Conservation (phyloP, 305 asterid species). For the Ilex paraguariensis region DNA sequence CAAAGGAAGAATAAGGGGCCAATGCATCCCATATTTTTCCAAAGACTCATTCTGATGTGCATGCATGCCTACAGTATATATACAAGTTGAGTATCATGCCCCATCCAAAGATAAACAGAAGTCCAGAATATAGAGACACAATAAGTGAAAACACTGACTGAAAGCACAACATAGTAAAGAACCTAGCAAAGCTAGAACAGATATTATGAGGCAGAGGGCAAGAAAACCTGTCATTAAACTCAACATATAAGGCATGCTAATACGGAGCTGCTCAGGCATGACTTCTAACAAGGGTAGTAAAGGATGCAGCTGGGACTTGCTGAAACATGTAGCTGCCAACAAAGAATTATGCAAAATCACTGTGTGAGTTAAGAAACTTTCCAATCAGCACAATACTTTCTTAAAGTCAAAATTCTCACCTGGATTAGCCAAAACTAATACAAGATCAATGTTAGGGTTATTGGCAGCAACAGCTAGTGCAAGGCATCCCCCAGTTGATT, state of each 20-base stretch:
- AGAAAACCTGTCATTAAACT: conserved; percentile 45
- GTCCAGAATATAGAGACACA: no score
- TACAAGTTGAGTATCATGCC: no score
- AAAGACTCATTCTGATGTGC: no score
- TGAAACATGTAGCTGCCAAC: conserved; percentile 57
- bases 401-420: conserved; percentile 24
- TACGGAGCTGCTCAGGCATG: conserved; percentile 47
- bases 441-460: conserved; percentile 60
- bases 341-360: neutral
- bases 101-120: no score
- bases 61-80: no score
- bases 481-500: conserved; percentile 74
- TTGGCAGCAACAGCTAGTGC: conserved; percentile 83
- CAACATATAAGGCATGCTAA: conserved; percentile 42
- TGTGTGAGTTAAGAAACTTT: no score
- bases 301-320: conserved; percentile 39
- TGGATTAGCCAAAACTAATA: conserved; percentile 73
- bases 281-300: conserved; percentile 33
- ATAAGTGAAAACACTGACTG: no score
- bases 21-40: no score
- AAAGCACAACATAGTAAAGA: no score
- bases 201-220: neutral
- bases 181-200: no score
- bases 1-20: no score
- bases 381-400: no score